A percentile compares a stretch with the other conserved stretches of the same genome.
These are phyloP conservation scores for Penicillium sp. DNA, from an alignment of 2,329 filamentous ascomycete species.

Conservation along the genomic window DNA sequence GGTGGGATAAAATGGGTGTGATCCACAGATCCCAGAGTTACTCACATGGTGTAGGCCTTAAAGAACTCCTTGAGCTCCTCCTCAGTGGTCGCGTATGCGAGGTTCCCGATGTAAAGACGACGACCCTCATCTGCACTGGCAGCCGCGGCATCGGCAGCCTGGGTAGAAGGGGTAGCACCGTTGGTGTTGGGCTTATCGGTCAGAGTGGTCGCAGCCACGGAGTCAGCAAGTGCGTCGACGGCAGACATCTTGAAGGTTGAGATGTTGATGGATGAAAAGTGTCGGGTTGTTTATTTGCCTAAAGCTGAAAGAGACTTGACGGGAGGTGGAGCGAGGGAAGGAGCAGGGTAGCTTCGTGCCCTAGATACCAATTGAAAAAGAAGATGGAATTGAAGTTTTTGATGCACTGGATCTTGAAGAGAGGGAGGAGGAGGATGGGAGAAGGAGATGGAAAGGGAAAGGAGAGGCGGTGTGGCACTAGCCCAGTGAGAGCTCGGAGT, in stretches of 20 bases:
- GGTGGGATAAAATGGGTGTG: not conserved
- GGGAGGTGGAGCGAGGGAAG: conserved; percentile 51
- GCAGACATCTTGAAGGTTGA: conserved; percentile 70
- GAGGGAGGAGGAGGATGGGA: conserved; percentile 22
- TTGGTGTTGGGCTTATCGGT: conserved; percentile 50
- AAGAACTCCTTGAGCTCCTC: conserved; percentile 99
- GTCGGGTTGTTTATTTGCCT: conserved; percentile 30
- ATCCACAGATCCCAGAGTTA: conserved; percentile 29
- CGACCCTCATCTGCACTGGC: conserved; percentile 98
- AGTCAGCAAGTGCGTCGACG: conserved; percentile 67
- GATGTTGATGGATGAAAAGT: conserved; percentile 28
- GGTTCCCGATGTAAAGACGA: conserved; percentile 99
- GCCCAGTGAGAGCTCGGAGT: conserved; percentile 7
- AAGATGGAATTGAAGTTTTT: conserved; percentile 23
- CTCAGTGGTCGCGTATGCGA: conserved; percentile 99
- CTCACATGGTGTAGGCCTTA: conserved; percentile 98
- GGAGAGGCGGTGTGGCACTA: conserved; percentile 24
- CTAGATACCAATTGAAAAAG: conserved; percentile 58
- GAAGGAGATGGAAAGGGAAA: conserved; percentile 19
- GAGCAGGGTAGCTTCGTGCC: conserved; percentile 83
- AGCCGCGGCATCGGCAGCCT: conserved; percentile 80
- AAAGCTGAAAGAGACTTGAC: conserved; percentile 46
- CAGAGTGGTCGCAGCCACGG: conserved; percentile 65
- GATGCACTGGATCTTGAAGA: conserved; percentile 20
- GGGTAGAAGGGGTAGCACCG: conserved; percentile 64